Percentiles rank a stretch among this genome's conserved stretches.
These are phyloP conservation scores for Rosa multiflora DNA, from an alignment of 306 rosid genomes.

Conservation along the genomic window DNA sequence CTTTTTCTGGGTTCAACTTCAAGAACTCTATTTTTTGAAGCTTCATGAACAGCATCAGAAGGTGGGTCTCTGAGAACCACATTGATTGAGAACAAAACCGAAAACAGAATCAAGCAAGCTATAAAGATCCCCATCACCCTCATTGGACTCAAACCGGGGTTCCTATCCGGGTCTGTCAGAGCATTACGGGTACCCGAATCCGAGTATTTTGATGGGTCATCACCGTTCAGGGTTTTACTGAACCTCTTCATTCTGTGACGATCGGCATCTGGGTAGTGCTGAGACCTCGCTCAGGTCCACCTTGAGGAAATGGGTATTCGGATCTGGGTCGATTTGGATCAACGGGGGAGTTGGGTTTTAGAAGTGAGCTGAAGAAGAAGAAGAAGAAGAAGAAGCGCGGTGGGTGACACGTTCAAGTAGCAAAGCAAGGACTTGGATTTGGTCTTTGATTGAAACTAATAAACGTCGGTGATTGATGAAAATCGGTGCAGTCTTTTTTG, in stretches of 20 bases:
- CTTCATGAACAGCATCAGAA: constrained; percentile 50
- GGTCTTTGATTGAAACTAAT: no score
- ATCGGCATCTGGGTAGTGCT: constrained; percentile 40
- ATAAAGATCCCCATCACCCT: constrained; percentile 61
- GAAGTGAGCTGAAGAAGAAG: neutral
- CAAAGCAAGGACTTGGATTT: no score
- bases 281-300: neutral
- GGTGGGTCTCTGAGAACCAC: constrained; percentile 78
- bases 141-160: constrained; percentile 40
- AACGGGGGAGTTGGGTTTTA: neutral
- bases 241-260: constrained; percentile 48
- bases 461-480: neutral
- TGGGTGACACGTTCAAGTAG: neutral
- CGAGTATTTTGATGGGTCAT: constrained; percentile 17
- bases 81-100: constrained; percentile 70
- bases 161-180: constrained; percentile 36
- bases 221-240: constrained; percentile 31
- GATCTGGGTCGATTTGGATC: constrained; percentile 19
- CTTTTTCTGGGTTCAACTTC: constrained; percentile 36
- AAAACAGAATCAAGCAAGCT: constrained; percentile 54
- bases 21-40: constrained; percentile 29
- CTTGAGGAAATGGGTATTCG: constrained; percentile 11
- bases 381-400: neutral
- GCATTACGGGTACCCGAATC: constrained; percentile 31
- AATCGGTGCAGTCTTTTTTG: neutral